Percentiles rank a stretch among this genome's conserved stretches.
These are phyloP conservation scores for Typha latifolia DNA, from an alignment of 176 grass and related monocot genomes.

Conservation along the genomic window DNA sequence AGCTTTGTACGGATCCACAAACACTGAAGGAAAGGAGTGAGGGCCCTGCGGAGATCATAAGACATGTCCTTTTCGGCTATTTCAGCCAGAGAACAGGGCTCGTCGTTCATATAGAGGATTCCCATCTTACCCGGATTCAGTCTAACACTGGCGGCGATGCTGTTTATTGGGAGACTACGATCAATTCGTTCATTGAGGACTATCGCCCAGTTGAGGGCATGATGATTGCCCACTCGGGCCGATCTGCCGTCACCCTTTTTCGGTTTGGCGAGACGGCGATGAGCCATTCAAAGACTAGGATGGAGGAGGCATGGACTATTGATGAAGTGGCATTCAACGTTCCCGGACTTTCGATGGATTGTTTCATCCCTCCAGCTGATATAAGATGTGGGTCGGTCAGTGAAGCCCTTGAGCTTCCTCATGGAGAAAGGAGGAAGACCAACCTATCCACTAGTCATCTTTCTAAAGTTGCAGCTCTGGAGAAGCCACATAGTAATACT, in stretches of 20 bases:
- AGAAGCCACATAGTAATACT: background rate
- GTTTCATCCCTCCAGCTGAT: slow-evolving; percentile 2
- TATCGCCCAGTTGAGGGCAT: slow-evolving; percentile 26
- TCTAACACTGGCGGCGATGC: slow-evolving; percentile 37
- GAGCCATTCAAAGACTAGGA: background rate
- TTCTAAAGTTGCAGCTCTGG: background rate
- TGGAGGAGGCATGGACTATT: slow-evolving; percentile 1
- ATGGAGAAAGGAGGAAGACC: slow-evolving; percentile 1
- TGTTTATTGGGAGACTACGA: slow-evolving; percentile 65
- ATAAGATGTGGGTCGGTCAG: background rate
- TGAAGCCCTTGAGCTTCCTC: background rate
- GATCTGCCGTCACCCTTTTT: background rate
- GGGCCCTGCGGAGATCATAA: slow-evolving; percentile 51
- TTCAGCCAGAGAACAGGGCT: slow-evolving; percentile 76
- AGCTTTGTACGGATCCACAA: slow-evolving; percentile 38
- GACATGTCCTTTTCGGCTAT: slow-evolving; percentile 58
- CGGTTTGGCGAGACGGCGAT: background rate
- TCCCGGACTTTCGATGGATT: background rate
- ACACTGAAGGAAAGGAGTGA: slow-evolving; percentile 44
- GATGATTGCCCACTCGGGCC: background rate
- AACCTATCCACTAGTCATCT: background rate
- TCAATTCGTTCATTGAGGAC: slow-evolving; percentile 54
- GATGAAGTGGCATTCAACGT: background rate
- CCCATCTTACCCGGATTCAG: slow-evolving; percentile 60
- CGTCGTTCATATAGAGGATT: slow-evolving; percentile 66